Percentiles rank a stretch among this genome's conserved stretches.
These are phyloP conservation scores for Tagetes patula DNA, from an alignment of 129 eudicot species.

Conservation along the genomic window DNA sequence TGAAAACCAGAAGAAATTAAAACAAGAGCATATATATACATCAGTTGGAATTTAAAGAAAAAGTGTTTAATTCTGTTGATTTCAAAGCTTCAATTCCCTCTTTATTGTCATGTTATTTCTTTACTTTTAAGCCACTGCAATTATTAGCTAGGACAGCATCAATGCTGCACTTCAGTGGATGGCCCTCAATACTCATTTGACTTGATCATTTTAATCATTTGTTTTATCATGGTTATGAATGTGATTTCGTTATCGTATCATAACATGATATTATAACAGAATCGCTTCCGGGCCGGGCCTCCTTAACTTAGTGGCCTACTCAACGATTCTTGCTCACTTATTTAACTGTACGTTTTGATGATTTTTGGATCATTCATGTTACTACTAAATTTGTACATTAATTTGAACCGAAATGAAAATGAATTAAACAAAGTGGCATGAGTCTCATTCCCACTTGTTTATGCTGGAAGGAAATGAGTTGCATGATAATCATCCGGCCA, in stretches of 20 bases:
- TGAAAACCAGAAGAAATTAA: conserved; percentile 36
- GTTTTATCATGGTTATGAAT: conserved; percentile 22
- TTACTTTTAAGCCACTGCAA: conserved; percentile 24
- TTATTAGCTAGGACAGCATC: conserved; percentile 41
- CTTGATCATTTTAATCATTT: conserved; percentile 21
- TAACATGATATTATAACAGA: background rate
- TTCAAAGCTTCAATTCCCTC: conserved; percentile 32
- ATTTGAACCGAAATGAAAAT: conserved; percentile 31
- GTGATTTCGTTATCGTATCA: conserved; percentile 17
- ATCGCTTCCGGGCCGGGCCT: conserved; percentile 17
- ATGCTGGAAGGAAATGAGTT: conserved; percentile 42
- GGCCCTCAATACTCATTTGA: conserved; percentile 39
- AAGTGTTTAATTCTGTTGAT: conserved; percentile 8
- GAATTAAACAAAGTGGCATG: conserved; percentile 43
- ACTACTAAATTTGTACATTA: conserved; percentile 27
- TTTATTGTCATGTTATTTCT: conserved; percentile 28
- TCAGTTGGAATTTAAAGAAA: conserved; percentile 49
- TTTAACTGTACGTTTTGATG: conserved; percentile 3
- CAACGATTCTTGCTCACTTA: background rate
- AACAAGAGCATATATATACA: conserved; percentile 28
- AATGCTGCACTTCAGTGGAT: conserved; percentile 45
- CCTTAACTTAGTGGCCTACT: conserved; percentile 14
- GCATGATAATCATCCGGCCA: conserved; percentile 43
- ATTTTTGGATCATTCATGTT: conserved; percentile 15
- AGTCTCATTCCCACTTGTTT: conserved; percentile 54